Evolutionary conservation across 306 rosid species (phyloP).

Genomic region (Cucurbita argyrosperma): DNA sequence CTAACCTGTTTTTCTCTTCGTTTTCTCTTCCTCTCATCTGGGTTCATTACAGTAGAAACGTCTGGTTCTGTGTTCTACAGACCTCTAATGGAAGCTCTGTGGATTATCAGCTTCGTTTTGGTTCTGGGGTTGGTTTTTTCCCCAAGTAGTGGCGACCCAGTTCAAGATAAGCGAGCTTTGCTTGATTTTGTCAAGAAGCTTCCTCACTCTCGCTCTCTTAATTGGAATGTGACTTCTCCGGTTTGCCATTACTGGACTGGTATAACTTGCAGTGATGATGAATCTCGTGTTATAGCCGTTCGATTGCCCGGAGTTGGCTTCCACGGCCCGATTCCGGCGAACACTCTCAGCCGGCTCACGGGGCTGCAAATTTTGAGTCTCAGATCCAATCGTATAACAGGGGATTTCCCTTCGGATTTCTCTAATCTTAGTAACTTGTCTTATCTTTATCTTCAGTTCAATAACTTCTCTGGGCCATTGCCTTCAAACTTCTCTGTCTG

Average conservation of each 20-base stretch:
- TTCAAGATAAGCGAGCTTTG: slow-evolving; percentile 61
- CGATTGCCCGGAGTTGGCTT: slow-evolving; percentile 70
- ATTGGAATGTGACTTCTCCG: slow-evolving; percentile 45
- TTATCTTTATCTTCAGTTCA: slow-evolving; percentile 62
- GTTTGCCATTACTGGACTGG: slow-evolving; percentile 67
- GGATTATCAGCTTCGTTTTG: slow-evolving; percentile 20
- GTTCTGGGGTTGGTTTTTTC: slow-evolving; percentile 25
- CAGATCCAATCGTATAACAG: slow-evolving; percentile 59
- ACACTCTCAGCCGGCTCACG: slow-evolving; percentile 52
- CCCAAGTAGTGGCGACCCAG: slow-evolving; percentile 41
- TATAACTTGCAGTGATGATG: slow-evolving; percentile 39
- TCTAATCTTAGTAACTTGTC: slow-evolving; percentile 47
- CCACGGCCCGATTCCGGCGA: slow-evolving; percentile 51
- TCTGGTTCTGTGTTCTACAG: slow-evolving; percentile 28
- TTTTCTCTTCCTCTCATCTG: slow-evolving; percentile 7
- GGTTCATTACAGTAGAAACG: slow-evolving; percentile 30
- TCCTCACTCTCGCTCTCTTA: slow-evolving; percentile 49
- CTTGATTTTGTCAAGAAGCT: slow-evolving; percentile 43
- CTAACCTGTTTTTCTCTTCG: neutral
- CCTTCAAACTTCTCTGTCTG: slow-evolving; percentile 55
- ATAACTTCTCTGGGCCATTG: slow-evolving; percentile 55
- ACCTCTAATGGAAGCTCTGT: slow-evolving; percentile 24
- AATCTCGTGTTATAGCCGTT: slow-evolving; percentile 38
- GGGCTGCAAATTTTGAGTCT: slow-evolving; percentile 47
- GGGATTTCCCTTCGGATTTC: slow-evolving; percentile 54